Base-by-base conservation (phyloP, 768 basidiomycete genomes). In the Russula brevipes region DNA sequence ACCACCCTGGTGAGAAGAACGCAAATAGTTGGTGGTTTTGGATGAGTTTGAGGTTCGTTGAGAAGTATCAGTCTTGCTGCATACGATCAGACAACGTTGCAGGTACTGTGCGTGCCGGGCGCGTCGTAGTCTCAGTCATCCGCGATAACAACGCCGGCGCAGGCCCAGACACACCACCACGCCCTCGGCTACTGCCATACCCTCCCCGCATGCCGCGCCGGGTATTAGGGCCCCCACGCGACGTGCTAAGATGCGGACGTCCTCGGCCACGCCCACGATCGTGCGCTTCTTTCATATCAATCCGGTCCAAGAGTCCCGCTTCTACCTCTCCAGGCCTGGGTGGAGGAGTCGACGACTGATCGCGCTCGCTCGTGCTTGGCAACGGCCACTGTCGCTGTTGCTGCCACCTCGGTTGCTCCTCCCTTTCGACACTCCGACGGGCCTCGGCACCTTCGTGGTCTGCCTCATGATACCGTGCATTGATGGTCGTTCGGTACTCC, bases 31-130 rank as follows among this genome's bases (percentile, higher is more conserved):
- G 39, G 24, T 24, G 35, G 3, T 24, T 35, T 24, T 3, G 17
- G 19, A 24, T 4, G 12, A 6, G 3, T 53, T 45, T 35, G 14
- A 16, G 17, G 4, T 33, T 39, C 10, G 5, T 38, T 17, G 45
- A 49, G 7, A 0, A 16, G 4, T n/a, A 46, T 63, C 44, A 58
- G 33, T 63, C 57, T 53, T 59, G 51, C 5, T 49, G 38, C 62
- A 63, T 54, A 9, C 62, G 57, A 42, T 59, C 57, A 7, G 62
- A 63, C 33, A 63, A 36, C 39, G 62, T 42, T 14, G 35, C 52
- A 6, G 38, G 52, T 17, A 52, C 38, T 1, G 39, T 10, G 6
- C 39, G 57, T 35, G 19, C 24, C 19, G 10, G 30, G 12, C 50
- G 50, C 11, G 6, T 17, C 10, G 42, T 46, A 16, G 50, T 39